phyloP scores from a whole-genome alignment of 2,329 filamentous ascomycete species.

The Aspergillus brunneoviolaceus region DNA sequence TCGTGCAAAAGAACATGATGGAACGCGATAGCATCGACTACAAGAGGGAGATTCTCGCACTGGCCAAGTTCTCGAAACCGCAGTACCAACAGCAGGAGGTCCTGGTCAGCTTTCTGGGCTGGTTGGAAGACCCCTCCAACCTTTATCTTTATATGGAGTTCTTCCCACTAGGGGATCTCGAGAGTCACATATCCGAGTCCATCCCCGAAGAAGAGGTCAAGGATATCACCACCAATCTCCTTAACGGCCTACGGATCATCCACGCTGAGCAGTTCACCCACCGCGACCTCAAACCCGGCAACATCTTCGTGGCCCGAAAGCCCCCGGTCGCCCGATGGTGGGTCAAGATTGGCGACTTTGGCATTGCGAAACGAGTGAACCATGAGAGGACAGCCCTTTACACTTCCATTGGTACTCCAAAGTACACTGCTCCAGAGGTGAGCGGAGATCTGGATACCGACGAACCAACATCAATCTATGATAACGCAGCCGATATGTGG shows the following conservation, averaged over 20 bases:
- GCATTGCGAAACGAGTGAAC: not conserved
- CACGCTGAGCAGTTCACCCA: not conserved
- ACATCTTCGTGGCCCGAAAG: not conserved
- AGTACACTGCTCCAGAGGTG: not conserved
- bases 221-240: not conserved
- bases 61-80: not conserved
- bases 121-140: not conserved
- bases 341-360: constrained; percentile 1
- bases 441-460: not conserved
- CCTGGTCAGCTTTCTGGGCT: not conserved
- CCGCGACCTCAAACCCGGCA: not conserved
- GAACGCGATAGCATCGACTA: not conserved
- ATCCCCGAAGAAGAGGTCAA: not conserved
- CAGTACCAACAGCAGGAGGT: constrained; percentile 3
- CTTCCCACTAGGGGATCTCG: not conserved
- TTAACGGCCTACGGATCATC: not conserved
- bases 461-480: not conserved
- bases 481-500: not conserved
- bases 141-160: constrained; percentile 1
- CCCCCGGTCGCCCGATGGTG: not conserved
- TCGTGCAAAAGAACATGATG: not conserved
- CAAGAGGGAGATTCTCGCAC: not conserved
- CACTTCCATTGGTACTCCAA: not conserved
- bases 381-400: not conserved
- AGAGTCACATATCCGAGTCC: not conserved